These are phyloP conservation scores for Aethionema arabicum DNA, from an alignment of 345 rosid species.

Conservation along the genomic window DNA sequence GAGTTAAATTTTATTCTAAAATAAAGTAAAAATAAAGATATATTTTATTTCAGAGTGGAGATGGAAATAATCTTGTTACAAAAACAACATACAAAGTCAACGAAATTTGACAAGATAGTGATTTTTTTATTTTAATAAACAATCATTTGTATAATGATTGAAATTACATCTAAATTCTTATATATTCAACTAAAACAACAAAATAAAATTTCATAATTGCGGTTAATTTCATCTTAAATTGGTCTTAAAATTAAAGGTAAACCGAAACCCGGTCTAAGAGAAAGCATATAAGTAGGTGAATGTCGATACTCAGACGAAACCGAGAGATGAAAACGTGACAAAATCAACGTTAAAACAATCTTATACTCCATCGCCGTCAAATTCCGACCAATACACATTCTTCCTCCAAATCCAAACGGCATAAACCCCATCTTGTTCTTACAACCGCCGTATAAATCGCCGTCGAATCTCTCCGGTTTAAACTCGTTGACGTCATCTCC, in stretches of 20 bases:
- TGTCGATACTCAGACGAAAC: constrained; percentile 64
- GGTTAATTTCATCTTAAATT: constrained; percentile 28
- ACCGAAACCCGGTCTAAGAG: constrained; percentile 72
- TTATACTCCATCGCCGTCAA: constrained; percentile 75
- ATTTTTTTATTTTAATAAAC: no score
- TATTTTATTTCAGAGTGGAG: no score
- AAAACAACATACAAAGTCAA: no score
- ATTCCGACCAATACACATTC: constrained; percentile 87
- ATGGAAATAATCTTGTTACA: no score
- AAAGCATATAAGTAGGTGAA: constrained; percentile 64
- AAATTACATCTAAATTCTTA: no score
- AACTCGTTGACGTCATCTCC: constrained; percentile 74
- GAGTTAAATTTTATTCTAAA: no score
- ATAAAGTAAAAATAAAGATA: no score
- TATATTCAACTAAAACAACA: background rate
- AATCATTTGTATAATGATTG: no score
- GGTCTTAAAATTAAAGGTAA: constrained; percentile 65
- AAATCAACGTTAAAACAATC: constrained; percentile 59
- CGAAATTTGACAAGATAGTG: no score
- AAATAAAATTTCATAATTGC: no score
- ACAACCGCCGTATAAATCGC: constrained; percentile 72
- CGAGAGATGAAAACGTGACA: constrained; percentile 66
- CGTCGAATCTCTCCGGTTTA: constrained; percentile 77
- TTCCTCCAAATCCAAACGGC: constrained; percentile 96
- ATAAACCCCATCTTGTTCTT: constrained; percentile 82